phyloP scores from a whole-genome alignment of 176 grass and related monocot genomes.

The Tuctoria greenei region DNA sequence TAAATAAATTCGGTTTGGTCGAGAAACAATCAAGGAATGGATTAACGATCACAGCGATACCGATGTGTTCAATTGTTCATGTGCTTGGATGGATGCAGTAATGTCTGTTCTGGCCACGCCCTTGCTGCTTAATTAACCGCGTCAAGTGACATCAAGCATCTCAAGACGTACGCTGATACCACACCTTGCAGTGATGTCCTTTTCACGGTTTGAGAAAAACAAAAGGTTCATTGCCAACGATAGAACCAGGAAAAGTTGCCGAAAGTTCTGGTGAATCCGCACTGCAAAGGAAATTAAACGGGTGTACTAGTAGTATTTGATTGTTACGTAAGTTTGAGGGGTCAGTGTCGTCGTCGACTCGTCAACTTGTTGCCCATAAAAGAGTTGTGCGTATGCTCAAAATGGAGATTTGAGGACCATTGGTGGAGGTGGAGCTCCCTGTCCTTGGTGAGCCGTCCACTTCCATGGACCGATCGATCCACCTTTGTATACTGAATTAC shows the following conservation, averaged over 20 bases:
- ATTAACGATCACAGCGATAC: background rate
- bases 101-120: background rate
- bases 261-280: background rate
- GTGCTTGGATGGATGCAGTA: background rate
- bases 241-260: background rate
- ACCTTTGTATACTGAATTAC: background rate
- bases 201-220: too few species aligned
- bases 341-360: background rate
- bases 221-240: too few species aligned
- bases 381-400: too few species aligned
- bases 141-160: background rate
- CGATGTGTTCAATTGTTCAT: too few species aligned
- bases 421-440: too few species aligned
- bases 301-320: background rate
- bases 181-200: too few species aligned
- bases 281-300: background rate
- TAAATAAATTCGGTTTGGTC: background rate
- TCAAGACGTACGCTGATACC: background rate
- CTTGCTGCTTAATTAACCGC: background rate
- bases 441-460: too few species aligned
- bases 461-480: background rate
- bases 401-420: background rate
- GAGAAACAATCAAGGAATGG: background rate
- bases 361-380: too few species aligned
- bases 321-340: background rate